Base-by-base conservation (phyloP, 345 rosid species). In the Brassica incana region DNA sequence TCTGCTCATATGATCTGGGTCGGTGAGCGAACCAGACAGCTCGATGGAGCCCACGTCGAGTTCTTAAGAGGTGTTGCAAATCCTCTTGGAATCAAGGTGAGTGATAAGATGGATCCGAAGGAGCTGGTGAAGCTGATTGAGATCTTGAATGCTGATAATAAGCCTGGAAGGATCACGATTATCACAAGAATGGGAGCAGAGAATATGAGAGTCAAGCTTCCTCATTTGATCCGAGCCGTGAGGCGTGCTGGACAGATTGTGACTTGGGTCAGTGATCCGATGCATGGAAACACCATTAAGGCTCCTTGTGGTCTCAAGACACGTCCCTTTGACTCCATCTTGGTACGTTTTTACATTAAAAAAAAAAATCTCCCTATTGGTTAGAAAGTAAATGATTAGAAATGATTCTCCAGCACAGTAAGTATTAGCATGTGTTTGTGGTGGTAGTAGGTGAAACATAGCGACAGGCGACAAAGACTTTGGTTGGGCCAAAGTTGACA, bases 281-380 rank as follows among this genome's bases (percentile, higher is more conserved):
- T 93, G 98, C 98, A 93, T 54, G 97, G 97, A 71, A 93, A 93
- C 91, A 93, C 97, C 80, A 91, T 93, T 60, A 93, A 93, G 86
- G 97, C 97, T 82, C 98, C 98, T n/a, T 90, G 93, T 8, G 98
- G 98, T 78, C 91, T 93, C 69, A 93, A 93, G 86, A 93, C 97
- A 76, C 95, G 98, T 36, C 97, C 98, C 6, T 93, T 93, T 4
- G 98, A 93, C 88, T 72, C 98, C 77, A 93, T 93, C 82, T 83
- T 85, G 92, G 95, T 90, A 84, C 54, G 79, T 52, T 80, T 48
- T 62, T 3, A 25, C 10, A 33, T 29, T 43, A 10, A 9, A 40
- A 29, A 12, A n/a, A 18, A 16, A 50, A 35, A 27, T 48, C 48
- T 33, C 58, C 56, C 5, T 68, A 32, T 14, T 35, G 61, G 40